Base-by-base conservation (phyloP, 345 rosid species). In the Rhodomyrtus tomentosa region DNA sequence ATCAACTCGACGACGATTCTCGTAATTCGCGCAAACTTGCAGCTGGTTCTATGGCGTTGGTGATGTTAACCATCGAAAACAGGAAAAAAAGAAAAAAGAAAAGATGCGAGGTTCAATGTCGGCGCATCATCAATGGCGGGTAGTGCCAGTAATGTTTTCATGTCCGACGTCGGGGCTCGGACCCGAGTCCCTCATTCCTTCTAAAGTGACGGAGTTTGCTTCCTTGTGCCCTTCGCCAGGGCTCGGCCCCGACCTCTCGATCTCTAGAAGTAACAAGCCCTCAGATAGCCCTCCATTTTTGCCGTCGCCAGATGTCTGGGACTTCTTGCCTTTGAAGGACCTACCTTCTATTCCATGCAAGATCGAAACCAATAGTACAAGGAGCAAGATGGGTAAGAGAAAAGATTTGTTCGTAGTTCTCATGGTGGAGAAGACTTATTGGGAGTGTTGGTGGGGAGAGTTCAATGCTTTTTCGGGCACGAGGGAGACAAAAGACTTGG, bases 171-270 rank as follows among this genome's bases (percentile, higher is more conserved):
- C 87, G 9, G 92, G 83, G 82, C 88, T 89, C 4, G 90, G 86
- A 38, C 95, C 92, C 0, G 92, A 88, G 16, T 89, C 48, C 80
- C 87, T 90, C 20, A 84, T 91, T 73, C 84, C 89, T 22, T 89
- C 89, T 4, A 89, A 59, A 21, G 85, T 83, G 2, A 11, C 49
- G 7, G 85, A 29, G 36, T 88, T 84, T 18, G 82, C 85, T 80
- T 45, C 87, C 83, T 59, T 85, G 87, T 92, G 93, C 38, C 93
- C 94, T 10, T 42, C 13, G 27, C 92, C 92, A 1, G 93, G 94
- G 84, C 95, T 92, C 0, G 91, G 91, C 85, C 92, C 93, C 24
- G 91, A 87, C 21, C 56, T 58, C 85, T 85, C 73, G 16, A 85
- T 85, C 42, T 84, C 86, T 38, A 83, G 73, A 2, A 86, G 81